phyloP scores from a whole-genome alignment of 1,284 basidiomycete genomes.

The Microbotryum intermedium region DNA sequence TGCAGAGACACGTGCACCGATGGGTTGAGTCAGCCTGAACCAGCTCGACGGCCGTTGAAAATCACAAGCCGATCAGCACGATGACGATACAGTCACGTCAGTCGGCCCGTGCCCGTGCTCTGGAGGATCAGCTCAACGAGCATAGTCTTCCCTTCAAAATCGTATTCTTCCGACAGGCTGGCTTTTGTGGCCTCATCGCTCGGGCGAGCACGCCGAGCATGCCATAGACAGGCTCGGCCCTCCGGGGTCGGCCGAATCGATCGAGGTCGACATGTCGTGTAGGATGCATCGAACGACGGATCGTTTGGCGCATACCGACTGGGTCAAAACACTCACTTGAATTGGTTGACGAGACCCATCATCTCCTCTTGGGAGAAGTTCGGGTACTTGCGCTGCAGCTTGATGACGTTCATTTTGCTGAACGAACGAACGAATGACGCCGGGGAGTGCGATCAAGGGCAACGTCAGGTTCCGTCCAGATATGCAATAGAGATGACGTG shows the following conservation, averaged over 20 bases:
- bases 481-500: too few relatives aligned
- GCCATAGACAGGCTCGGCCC: not conserved
- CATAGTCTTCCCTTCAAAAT: too few relatives aligned
- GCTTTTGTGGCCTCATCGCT: too few relatives aligned
- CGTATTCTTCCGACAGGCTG: too few relatives aligned
- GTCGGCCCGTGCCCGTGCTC: too few relatives aligned
- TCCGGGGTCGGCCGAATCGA: not conserved
- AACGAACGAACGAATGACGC: not conserved
- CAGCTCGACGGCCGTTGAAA: not conserved
- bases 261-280: conserved; percentile 6
- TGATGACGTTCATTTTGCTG: conserved; percentile 65
- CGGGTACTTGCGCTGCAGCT: conserved; percentile 87
- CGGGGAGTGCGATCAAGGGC: not conserved
- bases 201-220: too few relatives aligned
- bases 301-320: not conserved
- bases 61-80: too few relatives aligned
- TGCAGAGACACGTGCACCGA: conserved; percentile 36
- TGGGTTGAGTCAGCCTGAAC: not conserved
- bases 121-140: too few relatives aligned
- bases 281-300: not conserved
- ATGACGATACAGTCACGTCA: too few relatives aligned
- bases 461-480: too few relatives aligned
- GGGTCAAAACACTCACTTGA: conserved; percentile 61
- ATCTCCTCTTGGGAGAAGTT: conserved; percentile 86
- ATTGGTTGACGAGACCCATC: conserved; percentile 81